Evolutionary conservation across 2,329 filamentous ascomycete species (phyloP).

Genomic region (Fusarium metavorans): DNA sequence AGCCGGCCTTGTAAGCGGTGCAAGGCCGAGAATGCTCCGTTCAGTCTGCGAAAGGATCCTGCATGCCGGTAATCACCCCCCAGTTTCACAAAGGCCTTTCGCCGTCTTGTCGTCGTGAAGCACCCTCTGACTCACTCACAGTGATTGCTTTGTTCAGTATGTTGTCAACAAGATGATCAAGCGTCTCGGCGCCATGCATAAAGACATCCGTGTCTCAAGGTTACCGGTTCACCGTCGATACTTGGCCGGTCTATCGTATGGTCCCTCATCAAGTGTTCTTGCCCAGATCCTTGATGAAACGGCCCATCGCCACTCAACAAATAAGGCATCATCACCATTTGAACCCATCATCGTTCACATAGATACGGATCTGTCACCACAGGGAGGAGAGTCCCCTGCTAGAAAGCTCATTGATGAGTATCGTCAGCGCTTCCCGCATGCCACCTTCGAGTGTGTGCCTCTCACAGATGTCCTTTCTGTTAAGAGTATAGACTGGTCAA

Average conservation of each 20-base stretch:
- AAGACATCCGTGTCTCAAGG: slow-evolving; percentile 56
- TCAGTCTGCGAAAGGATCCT: slow-evolving; percentile 47
- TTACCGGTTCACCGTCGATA: slow-evolving; percentile 59
- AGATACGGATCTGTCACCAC: slow-evolving; percentile 54
- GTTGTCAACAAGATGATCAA: slow-evolving; percentile 83
- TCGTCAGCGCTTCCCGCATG: slow-evolving; percentile 71
- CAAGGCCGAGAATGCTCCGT: slow-evolving; percentile 47
- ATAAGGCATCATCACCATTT: slow-evolving; percentile 75
- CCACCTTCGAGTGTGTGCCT: slow-evolving; percentile 71
- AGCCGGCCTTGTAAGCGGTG: slow-evolving; percentile 49
- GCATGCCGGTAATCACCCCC: slow-evolving; percentile 47
- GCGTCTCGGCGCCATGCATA: slow-evolving; percentile 68
- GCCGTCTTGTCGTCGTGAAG: background rate
- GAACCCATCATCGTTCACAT: slow-evolving; percentile 72
- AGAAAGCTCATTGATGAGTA: slow-evolving; percentile 64
- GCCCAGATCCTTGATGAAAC: slow-evolving; percentile 81
- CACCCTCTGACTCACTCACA: slow-evolving; percentile 32
- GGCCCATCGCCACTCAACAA: slow-evolving; percentile 72
- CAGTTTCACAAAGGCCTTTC: background rate
- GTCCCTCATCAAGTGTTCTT: slow-evolving; percentile 82
- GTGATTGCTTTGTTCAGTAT: slow-evolving; percentile 82
- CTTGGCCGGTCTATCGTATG: slow-evolving; percentile 85
- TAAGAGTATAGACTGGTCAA: slow-evolving; percentile 65
- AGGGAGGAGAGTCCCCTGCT: slow-evolving; percentile 47
- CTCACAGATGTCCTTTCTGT: slow-evolving; percentile 72